These are phyloP conservation scores for Suillus americanus DNA, from an alignment of 768 basidiomycete species.

Conservation along the genomic window DNA sequence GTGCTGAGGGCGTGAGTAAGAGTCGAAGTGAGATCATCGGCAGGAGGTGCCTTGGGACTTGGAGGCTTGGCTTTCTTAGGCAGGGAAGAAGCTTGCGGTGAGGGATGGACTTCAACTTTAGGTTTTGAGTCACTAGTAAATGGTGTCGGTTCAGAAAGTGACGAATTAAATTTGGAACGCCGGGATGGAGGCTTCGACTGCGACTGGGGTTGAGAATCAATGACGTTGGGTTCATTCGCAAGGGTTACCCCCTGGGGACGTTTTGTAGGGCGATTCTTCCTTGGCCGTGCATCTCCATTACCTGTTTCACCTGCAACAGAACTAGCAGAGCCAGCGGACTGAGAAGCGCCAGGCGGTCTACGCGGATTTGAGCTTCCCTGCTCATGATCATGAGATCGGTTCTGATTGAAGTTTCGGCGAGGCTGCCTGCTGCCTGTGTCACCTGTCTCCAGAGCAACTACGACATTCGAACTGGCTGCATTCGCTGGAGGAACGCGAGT, in stretches of 20 bases:
- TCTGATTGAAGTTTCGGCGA: background rate
- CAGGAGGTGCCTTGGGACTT: slow-evolving; percentile 14
- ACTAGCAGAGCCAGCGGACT: background rate
- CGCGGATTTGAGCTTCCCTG: background rate
- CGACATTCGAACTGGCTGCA: background rate
- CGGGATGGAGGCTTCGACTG: slow-evolving; percentile 24
- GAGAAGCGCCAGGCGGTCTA: background rate
- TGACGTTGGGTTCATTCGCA: too few species aligned
- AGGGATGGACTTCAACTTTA: slow-evolving; percentile 2
- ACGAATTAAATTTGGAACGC: slow-evolving; percentile 36
- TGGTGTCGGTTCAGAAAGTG: slow-evolving; percentile 27
- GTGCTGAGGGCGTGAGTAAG: slow-evolving; percentile 65
- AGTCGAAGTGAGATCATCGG: slow-evolving; percentile 73
- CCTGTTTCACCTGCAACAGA: background rate
- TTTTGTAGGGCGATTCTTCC: background rate
- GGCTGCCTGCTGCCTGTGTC: background rate
- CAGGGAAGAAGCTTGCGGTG: slow-evolving; percentile 3
- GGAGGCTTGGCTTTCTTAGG: slow-evolving; percentile 12
- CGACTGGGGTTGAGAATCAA: background rate
- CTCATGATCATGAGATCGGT: background rate
- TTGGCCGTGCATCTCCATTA: background rate
- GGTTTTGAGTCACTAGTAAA: background rate
- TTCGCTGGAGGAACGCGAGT: background rate
- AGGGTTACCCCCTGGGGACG: background rate
- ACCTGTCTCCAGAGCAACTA: background rate